Evolutionary conservation across 2,329 filamentous ascomycete species (phyloP), one percentile per base, ranked within the genome.

Genomic region (Immersiporthe knoxdaviesiana): DNA sequence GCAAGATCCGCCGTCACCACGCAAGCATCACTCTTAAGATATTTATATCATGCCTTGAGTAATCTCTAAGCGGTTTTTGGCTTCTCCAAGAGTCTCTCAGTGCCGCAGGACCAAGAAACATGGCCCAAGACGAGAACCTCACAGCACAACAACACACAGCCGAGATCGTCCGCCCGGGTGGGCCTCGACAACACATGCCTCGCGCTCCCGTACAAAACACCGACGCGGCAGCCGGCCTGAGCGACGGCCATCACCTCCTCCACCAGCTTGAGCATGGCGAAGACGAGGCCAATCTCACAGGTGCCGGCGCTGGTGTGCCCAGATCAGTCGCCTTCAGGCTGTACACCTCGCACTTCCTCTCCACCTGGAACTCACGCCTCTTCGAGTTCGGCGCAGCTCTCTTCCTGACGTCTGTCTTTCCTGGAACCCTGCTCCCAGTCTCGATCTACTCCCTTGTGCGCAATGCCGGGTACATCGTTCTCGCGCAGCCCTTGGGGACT

Each of bases 361-460:
- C 88, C 5, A 86, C 88, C 63, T 90, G 87, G 86, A 91, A 90
- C 76, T 86, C 87, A 0, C 85, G 88, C 27, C 79, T 88, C 67
- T 91, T 90, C 71, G 88, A 91, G 74, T 90, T 90, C 68, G 88
- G 83, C 39, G 84, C 86, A 7, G 85, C 90, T 6, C 79, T 90
- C 7, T 90, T 85, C 76, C 80, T 90, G 12, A 86, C 87, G 0
- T 77, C 81, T 0, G 82, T 87, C 60, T 90, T 83, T 72, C 85
- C 85, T 0, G 79, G 82, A 0, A 92, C 90, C 0, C 79, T 93
- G 30, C 81, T 91, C 30, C 90, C 88, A 47, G 84, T 90, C 68
- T 92, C 90, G 0, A 79, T 90, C n/a, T 93, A 93, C 74, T 91
- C 91, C 0, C 78, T 93, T 8, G 80, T 84, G 6, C 85, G 91